Evolutionary conservation across 2,329 filamentous ascomycete genomes (phyloP), one percentile per base, ranked within the genome.

Genomic region (Pyricularia sp.): DNA sequence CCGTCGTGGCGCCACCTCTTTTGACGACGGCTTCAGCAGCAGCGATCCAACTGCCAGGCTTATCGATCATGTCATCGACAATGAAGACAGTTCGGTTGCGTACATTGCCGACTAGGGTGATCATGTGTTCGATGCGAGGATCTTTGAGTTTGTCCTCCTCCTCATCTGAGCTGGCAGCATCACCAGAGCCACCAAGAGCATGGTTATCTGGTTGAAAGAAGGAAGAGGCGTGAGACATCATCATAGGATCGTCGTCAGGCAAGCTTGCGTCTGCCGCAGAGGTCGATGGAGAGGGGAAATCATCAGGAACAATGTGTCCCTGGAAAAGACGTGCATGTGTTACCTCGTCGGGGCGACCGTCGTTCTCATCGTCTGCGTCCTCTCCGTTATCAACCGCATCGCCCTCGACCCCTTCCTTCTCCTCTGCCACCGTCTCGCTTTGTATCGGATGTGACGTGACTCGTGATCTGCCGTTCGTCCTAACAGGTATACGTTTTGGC

Each of bases 41-140:
- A 6, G 94, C 94, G 73, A 99, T 96, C 95, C 95, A 99, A 7
- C 93, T 97, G 17, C 91, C 92, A 11, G 93, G 90, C 81, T 97
- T 97, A 81, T 99, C 95, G 76, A 99, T 97, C 92, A 99, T 98
- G 78, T 99, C 95, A 78, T 99, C 95, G 66, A 99, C 92, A 71
- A 99, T 93, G 77, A 99, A 91, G 68, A 98, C 95, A 0, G 92
- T 90, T 70, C 92, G 88, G 76, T 92, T 89, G 76, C 89, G 91
- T 70, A 99, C 95, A 75, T 98, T 92, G 70, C 95, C 95, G 17
- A 99, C 95, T n/a, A 99, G 84, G 0, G 95, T 99, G 74, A 99
- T 96, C 83, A 94, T 97, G 76, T 94, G 93, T 81, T 99, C 95
- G 26, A 94, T 84, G 70, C 90, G 89, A 12, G 90, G 88, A 73